These are phyloP conservation scores for Colletotrichum plurivorum DNA, from an alignment of 2,329 filamentous ascomycete species.

Conservation along the genomic window DNA sequence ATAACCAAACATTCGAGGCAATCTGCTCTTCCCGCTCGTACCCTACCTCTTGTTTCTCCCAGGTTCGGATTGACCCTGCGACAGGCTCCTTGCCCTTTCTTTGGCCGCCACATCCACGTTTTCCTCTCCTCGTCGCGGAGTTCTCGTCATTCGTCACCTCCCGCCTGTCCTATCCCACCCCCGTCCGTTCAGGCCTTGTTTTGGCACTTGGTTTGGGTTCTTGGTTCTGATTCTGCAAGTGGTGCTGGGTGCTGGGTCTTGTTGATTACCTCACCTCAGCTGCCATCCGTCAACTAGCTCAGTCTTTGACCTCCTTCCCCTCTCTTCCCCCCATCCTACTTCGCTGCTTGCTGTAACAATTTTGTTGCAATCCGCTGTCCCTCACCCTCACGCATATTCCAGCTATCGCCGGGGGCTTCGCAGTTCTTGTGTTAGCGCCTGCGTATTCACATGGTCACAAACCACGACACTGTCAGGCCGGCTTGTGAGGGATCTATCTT, in stretches of 20 bases:
- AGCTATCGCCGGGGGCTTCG: background rate
- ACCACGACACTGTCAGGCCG: conserved; percentile 1
- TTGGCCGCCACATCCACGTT: background rate
- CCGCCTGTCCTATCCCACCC: background rate
- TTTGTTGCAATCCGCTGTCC: too few species aligned
- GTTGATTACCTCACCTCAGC: background rate
- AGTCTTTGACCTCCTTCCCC: too few species aligned
- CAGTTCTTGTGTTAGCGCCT: background rate
- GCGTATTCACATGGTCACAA: background rate
- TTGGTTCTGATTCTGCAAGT: background rate
- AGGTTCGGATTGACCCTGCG: too few species aligned
- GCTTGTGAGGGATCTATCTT: background rate
- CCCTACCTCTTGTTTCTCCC: too few species aligned
- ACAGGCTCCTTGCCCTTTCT: too few species aligned
- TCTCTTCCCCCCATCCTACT: background rate
- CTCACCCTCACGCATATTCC: background rate
- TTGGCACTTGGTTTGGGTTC: background rate
- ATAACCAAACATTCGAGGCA: too few species aligned
- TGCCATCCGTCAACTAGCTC: background rate
- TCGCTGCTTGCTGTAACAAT: background rate
- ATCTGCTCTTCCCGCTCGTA: too few species aligned
- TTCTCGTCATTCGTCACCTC: conserved; percentile 4
- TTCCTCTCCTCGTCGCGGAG: conserved; percentile 5
- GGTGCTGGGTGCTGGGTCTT: background rate
- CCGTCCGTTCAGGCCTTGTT: background rate